Percentiles rank a stretch among this genome's conserved stretches.
Conservation (phyloP, 2,329 filamentous ascomycete genomes). For the Monilinia aucupariae region DNA sequence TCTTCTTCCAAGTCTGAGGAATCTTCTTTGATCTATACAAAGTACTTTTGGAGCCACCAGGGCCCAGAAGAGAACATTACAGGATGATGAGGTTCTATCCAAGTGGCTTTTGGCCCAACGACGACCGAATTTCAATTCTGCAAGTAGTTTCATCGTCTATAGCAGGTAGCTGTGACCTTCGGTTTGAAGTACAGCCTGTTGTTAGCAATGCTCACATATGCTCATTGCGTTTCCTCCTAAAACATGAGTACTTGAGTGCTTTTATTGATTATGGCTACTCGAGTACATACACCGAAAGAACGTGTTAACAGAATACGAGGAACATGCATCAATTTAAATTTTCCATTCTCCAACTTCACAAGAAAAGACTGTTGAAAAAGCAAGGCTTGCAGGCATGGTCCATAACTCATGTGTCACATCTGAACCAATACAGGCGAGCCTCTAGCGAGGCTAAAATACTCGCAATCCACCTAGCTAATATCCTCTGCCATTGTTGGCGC, state of each 20-base stretch:
- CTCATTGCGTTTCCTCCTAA: background rate
- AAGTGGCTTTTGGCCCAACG: background rate
- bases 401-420: background rate
- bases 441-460: too few relatives aligned
- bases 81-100: background rate
- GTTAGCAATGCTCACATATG: background rate
- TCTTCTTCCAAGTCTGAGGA: too few relatives aligned
- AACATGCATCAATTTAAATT: background rate
- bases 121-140: background rate
- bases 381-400: background rate
- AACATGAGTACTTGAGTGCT: background rate
- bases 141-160: background rate
- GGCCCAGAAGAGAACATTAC: background rate
- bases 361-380: background rate
- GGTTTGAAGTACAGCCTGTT: background rate
- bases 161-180: background rate
- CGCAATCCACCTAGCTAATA: background rate
- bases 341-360: background rate
- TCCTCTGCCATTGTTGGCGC: slow-evolving; percentile 10
- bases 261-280: background rate
- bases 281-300: background rate
- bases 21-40: background rate
- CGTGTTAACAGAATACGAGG: background rate
- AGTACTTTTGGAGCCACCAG: background rate
- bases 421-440: background rate